Conservation (phyloP, 2,329 filamentous ascomycete species). For the Blumeria hordei region DNA sequence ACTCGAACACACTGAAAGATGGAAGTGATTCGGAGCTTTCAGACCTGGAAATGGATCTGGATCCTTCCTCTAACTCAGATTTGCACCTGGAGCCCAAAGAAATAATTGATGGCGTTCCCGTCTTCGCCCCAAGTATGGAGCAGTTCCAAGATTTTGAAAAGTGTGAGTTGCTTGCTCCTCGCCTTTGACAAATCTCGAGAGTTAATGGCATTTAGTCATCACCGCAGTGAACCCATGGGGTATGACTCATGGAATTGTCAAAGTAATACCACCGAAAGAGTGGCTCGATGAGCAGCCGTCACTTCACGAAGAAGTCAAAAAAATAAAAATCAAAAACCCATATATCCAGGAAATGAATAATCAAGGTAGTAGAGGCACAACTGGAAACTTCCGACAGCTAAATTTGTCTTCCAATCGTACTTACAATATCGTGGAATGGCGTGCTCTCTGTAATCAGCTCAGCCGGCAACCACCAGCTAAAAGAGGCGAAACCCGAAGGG, state of each 20-base stretch:
- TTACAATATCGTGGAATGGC: slow-evolving; percentile 95
- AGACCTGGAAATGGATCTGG: slow-evolving; percentile 35
- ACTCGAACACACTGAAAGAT: slow-evolving; percentile 34
- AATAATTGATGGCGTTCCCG: slow-evolving; percentile 66
- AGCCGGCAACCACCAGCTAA: slow-evolving; percentile 87
- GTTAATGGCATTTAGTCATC: slow-evolving; percentile 20
- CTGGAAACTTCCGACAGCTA: slow-evolving; percentile 86
- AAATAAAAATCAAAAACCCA: slow-evolving; percentile 80
- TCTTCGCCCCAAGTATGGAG: slow-evolving; percentile 87
- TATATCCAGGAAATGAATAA: slow-evolving; percentile 91
- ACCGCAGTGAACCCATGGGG: slow-evolving; percentile 73
- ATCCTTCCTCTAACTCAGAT: neutral
- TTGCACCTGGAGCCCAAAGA: slow-evolving; percentile 66
- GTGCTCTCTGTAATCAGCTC: slow-evolving; percentile 73
- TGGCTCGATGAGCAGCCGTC: slow-evolving; percentile 65
- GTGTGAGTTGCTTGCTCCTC: slow-evolving; percentile 31
- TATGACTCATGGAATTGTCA: slow-evolving; percentile 93
- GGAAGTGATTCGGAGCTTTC: slow-evolving; percentile 39
- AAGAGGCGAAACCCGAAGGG: slow-evolving; percentile 53
- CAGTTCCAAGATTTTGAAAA: slow-evolving; percentile 84
- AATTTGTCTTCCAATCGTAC: slow-evolving; percentile 91
- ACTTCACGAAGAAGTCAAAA: slow-evolving; percentile 69
- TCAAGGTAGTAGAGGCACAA: slow-evolving; percentile 31
- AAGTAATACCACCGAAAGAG: slow-evolving; percentile 79
- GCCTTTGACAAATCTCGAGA: neutral